Base-by-base conservation (phyloP, 2,329 filamentous ascomycete species). In the Hymenotorrendiella dingleyae region DNA sequence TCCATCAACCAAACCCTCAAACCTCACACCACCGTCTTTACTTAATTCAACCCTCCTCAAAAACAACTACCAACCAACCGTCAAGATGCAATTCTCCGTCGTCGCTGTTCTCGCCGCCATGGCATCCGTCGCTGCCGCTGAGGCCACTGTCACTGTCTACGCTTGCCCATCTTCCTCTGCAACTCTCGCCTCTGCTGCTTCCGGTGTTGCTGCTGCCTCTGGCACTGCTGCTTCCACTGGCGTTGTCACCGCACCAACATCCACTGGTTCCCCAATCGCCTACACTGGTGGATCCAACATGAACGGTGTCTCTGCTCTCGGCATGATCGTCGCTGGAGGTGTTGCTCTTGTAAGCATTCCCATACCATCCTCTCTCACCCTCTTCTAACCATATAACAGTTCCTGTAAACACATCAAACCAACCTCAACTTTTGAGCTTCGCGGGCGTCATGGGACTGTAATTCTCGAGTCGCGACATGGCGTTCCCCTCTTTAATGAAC, bases 51-150 rank as follows among this genome's bases (percentile, higher is more conserved):
- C 20, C 44, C 20, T 23, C 24, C 14, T 16, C 20, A 40, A 40
- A 52, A 41, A 40, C 36, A 48, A 42, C 35, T 33, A 28, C 32
- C 21, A 26, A 17, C 38, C 47, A 57, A 54, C 52, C 49, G 23
- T 56, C 56, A 62, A 61, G 36, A 62, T 62, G 59, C 56, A 61
- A 47, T 62, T 62, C 59, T 56, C 53, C 48, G 39, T 50, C 46
- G 35, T 53, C 47, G 49, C 54, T 39, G 26, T 61, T 37, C 33
- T 59, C 35, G 56, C 57, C 51, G 50, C 53, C 45, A 49, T 59
- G 50, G 58, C 58, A 29, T 40, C 58, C 42, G 49, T 48, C 37
- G 57, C 50, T 36, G 40, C 45, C 39, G 57, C 59, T 36, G 34
- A 27, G 23, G 44, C 50, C 41, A 56, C 54, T 32, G 54, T 58